These are phyloP conservation scores for Ogataea zsoltii DNA, from an alignment of 805 yeast genomes.

Conservation along the genomic window DNA sequence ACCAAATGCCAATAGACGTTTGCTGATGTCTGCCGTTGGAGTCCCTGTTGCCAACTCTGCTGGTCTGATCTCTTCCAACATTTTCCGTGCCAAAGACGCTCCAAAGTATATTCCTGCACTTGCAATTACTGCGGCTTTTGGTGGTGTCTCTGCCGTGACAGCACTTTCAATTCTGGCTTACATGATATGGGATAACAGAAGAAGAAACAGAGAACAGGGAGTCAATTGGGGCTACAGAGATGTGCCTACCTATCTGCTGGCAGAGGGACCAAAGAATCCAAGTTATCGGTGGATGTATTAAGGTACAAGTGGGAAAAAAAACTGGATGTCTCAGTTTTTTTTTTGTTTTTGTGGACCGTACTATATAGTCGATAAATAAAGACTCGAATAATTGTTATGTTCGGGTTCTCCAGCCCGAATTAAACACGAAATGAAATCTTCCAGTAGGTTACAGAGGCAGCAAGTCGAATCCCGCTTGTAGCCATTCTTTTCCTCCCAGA, in stretches of 20 bases:
- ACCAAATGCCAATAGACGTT: conserved; percentile 45
- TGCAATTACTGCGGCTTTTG: conserved; percentile 45
- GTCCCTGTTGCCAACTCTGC: conserved; percentile 58
- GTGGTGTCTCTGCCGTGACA: conserved; percentile 42
- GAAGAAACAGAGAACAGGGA: conserved; percentile 41
- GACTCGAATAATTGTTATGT: too few relatives aligned
- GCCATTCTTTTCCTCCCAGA: conserved; percentile 39
- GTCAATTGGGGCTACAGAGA: conserved; percentile 39
- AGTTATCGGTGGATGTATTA: conserved; percentile 24
- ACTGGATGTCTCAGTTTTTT: background rate
- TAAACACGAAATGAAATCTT: too few relatives aligned
- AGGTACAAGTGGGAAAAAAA: background rate
- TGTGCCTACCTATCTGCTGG: conserved; percentile 42
- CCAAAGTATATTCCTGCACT: conserved; percentile 53
- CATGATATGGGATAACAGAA: conserved; percentile 22
- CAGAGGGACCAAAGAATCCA: conserved; percentile 46
- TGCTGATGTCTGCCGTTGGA: conserved; percentile 46
- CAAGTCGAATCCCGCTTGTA: conserved; percentile 46
- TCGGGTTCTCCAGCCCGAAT: too few relatives aligned
- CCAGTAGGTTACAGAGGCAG: conserved; percentile 38
- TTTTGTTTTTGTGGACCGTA: too few relatives aligned
- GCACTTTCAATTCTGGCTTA: conserved; percentile 34
- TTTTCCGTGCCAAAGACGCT: conserved; percentile 51
- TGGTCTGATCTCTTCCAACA: conserved; percentile 54
- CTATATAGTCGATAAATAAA: too few relatives aligned